A percentile compares a stretch with the other conserved stretches of the same genome.
These are phyloP conservation scores for Calvatia gigantea DNA, from an alignment of 768 basidiomycete genomes.

Conservation along the genomic window DNA sequence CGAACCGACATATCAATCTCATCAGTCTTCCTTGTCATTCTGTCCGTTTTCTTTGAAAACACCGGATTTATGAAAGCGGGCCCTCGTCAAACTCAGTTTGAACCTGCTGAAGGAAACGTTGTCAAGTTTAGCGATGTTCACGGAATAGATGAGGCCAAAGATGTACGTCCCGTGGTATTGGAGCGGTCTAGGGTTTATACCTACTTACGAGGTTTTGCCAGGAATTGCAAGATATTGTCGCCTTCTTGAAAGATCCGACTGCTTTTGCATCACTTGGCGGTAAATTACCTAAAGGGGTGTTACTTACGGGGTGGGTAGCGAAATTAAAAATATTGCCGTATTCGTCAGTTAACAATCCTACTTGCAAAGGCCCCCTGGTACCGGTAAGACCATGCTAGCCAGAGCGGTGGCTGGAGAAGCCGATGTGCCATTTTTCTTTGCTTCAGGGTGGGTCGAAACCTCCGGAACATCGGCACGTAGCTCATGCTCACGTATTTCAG, in stretches of 20 bases:
- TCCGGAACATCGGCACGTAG: constrained; percentile 1
- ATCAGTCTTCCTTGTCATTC: constrained; percentile 75
- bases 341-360: constrained; percentile 8
- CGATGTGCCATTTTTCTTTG: constrained; percentile 96
- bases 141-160: constrained; percentile 96
- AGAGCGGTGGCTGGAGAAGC: constrained; percentile 97
- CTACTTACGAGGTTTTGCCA: constrained; percentile 25
- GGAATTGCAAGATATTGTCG: constrained; percentile 93
- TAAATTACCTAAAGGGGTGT: constrained; percentile 89
- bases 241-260: constrained; percentile 91
- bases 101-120: constrained; percentile 73
- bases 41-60: constrained; percentile 90
- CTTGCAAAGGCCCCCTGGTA: constrained; percentile 66
- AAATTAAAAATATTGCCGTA: constrained; percentile 3
- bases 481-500: constrained; percentile 32
- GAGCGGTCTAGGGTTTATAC: not conserved
- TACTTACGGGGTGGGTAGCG: constrained; percentile 66
- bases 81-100: constrained; percentile 76
- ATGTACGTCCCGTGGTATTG: constrained; percentile 40
- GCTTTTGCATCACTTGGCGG: constrained; percentile 90
- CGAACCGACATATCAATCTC: not conserved
- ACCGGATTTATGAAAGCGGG: constrained; percentile 91
- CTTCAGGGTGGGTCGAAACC: constrained; percentile 64
- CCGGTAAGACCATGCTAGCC: constrained; percentile 98
- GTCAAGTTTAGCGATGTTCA: constrained; percentile 96